Conservation (phyloP, 2,329 filamentous ascomycete genomes). For the Pestalotiopsis sp. region DNA sequence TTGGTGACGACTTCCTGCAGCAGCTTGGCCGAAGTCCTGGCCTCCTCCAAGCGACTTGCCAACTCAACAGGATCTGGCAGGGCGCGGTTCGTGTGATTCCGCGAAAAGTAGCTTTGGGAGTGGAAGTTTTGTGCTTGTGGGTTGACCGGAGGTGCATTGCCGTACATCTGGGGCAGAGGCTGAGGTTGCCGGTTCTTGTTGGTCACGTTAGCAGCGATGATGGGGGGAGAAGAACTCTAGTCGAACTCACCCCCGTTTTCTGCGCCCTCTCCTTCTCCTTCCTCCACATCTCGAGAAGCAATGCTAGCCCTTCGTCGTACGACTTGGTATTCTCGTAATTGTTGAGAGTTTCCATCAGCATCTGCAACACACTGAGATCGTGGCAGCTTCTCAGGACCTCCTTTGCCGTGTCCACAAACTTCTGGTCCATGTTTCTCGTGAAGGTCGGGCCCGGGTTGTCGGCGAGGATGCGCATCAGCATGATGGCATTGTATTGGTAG, state of each 20-base stretch:
- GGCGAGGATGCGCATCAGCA: slow-evolving; percentile 87
- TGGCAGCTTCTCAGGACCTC: slow-evolving; percentile 69
- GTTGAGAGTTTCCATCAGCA: slow-evolving; percentile 84
- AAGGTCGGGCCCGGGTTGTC: slow-evolving; percentile 92
- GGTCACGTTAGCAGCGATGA: neutral
- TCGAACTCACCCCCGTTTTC: slow-evolving; percentile 48
- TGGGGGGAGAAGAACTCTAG: slow-evolving; percentile 8
- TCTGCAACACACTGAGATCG: slow-evolving; percentile 78
- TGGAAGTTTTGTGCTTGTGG: slow-evolving; percentile 55
- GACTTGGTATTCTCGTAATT: slow-evolving; percentile 71
- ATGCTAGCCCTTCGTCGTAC: slow-evolving; percentile 70
- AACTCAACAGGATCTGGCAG: slow-evolving; percentile 76
- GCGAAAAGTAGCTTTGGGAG: slow-evolving; percentile 59
- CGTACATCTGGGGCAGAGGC: slow-evolving; percentile 34
- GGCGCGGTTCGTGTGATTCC: slow-evolving; percentile 45
- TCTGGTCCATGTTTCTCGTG: slow-evolving; percentile 84
- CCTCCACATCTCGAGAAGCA: slow-evolving; percentile 83
- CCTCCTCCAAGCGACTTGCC: slow-evolving; percentile 82
- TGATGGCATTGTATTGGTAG: slow-evolving; percentile 92
- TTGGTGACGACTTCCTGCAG: slow-evolving; percentile 90
- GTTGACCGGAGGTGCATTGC: slow-evolving; percentile 42
- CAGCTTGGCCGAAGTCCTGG: slow-evolving; percentile 84
- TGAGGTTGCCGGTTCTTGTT: neutral
- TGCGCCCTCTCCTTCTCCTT: slow-evolving; percentile 74
- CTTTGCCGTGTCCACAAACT: slow-evolving; percentile 77